These are phyloP conservation scores for Pseudogymnoascus sp. DNA, from an alignment of 2,329 filamentous ascomycete genomes.

Conservation along the genomic window DNA sequence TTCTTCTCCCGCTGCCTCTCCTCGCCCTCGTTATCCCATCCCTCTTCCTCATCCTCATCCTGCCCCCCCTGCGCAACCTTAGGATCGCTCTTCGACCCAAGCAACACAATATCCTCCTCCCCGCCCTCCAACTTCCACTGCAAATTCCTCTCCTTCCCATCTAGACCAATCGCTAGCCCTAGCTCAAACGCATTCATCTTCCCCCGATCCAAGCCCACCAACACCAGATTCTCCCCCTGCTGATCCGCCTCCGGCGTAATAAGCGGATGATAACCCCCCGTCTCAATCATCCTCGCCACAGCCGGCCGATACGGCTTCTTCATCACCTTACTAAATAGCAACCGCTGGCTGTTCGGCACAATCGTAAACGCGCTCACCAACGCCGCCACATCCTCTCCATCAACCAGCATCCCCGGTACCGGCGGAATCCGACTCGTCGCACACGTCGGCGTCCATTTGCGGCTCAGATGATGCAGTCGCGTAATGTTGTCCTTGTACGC, in stretches of 20 bases:
- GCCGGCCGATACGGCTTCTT: constrained; percentile 27
- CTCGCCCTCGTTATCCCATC: neutral
- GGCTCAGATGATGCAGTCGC: constrained; percentile 41
- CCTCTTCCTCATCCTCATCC: constrained; percentile 2
- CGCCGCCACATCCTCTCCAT: constrained; percentile 38
- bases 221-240: constrained; percentile 21
- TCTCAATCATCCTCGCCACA: constrained; percentile 27
- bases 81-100: constrained; percentile 10
- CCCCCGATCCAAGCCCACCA: constrained; percentile 22
- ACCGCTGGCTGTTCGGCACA: constrained; percentile 33
- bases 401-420: constrained; percentile 34
- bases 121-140: constrained; percentile 24
- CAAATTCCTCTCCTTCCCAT: constrained; percentile 25
- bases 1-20: constrained; percentile 5
- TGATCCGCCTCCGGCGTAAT: constrained; percentile 11
- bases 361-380: constrained; percentile 44
- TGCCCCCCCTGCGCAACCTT: constrained; percentile 1
- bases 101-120: constrained; percentile 1
- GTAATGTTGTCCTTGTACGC: constrained; percentile 51
- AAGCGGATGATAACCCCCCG: constrained; percentile 24
- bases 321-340: constrained; percentile 22
- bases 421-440: constrained; percentile 26
- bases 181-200: constrained; percentile 16
- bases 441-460: constrained; percentile 33
- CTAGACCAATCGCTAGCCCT: constrained; percentile 17